These are phyloP conservation scores for Coemansia asiatica DNA, from an alignment of 192 early-diverging fungal genomes.

Conservation along the genomic window DNA sequence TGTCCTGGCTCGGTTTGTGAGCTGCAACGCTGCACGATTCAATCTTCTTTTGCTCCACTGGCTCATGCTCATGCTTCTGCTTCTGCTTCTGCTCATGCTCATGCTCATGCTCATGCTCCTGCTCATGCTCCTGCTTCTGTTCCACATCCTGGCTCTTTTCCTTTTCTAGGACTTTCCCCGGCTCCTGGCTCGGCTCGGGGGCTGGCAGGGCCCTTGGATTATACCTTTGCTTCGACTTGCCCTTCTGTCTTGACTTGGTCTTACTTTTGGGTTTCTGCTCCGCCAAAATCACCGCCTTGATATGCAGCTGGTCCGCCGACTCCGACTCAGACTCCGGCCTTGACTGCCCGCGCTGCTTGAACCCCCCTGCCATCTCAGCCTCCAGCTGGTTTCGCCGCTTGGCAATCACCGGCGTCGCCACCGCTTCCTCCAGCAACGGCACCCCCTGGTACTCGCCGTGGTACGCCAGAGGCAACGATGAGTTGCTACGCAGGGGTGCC, in stretches of 20 bases:
- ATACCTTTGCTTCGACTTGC: not conserved
- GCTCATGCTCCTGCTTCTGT: not conserved
- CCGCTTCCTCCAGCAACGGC: constrained; percentile 20
- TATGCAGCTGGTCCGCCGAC: not conserved
- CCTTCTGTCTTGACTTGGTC: not conserved
- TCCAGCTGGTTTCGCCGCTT: not conserved
- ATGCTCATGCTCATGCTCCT: not conserved
- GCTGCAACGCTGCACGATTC: too few species aligned
- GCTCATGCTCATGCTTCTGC: not conserved
- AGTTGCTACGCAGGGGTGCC: constrained; percentile 22
- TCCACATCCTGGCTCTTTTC: too few species aligned
- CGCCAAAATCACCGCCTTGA: not conserved
- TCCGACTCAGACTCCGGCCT: not conserved
- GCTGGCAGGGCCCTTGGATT: too few species aligned
- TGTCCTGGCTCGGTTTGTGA: too few species aligned
- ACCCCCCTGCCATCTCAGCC: not conserved
- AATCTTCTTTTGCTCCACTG: not conserved
- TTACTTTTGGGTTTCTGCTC: not conserved
- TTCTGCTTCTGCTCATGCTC: not conserved
- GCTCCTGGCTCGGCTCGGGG: too few species aligned
- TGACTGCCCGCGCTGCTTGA: not conserved
- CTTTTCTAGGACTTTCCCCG: too few species aligned
- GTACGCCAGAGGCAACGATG: constrained; percentile 21
- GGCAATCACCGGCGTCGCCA: not conserved
- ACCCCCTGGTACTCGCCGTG: constrained; percentile 38